Evolutionary conservation across 2,329 filamentous ascomycete species (phyloP), one percentile per base, ranked within the genome.

Genomic region (Colletotrichum brevisporum): DNA sequence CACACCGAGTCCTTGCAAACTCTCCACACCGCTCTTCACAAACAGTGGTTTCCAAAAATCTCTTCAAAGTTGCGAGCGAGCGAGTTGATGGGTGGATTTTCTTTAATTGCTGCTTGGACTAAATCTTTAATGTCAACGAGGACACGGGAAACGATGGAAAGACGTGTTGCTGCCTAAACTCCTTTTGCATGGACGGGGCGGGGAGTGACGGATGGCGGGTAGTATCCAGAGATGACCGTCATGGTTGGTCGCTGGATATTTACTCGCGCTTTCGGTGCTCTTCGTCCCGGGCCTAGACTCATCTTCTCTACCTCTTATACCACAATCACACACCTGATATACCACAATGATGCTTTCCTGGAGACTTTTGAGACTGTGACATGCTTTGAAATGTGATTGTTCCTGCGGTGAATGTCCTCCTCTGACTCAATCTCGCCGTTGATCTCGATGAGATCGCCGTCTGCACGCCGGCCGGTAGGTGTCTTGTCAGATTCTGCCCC

Each of bases 231-330:
- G 27, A 31, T 1, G 5, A 39, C 10, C 10, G 6, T 1, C 13
- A 13, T 43, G 41, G 41, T 12, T 12, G 54, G 48, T 13, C n/a
- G 27, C 24, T 50, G 3, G 10, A 16, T 16, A 31, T 15, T n/a
- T n/a, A 24, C 18, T 24, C 12, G 1, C 21, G n/a, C n/a, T 50
- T 5, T 47, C 27, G 6, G 5, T 31, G 5, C 21, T 31, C 6
- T 31, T 9, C 2, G 8, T 2, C 27, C 27, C 27, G 18, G 2
- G 39, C 27, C 18, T 41, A 24, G 52, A 36, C 52, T 21, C 39
- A 51, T 51, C 4, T 43, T 63, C 47, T 53, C 55, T 67, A 67
- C 52, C 47, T 48, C 47, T 39, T 43, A 64, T 50, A 15, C 39
- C 56, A 59, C 41, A 43, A 64, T 50, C 10, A 27, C 56, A 59